phyloP scores from a whole-genome alignment of 2,329 filamentous ascomycete species.

The Trichoderma sp. region DNA sequence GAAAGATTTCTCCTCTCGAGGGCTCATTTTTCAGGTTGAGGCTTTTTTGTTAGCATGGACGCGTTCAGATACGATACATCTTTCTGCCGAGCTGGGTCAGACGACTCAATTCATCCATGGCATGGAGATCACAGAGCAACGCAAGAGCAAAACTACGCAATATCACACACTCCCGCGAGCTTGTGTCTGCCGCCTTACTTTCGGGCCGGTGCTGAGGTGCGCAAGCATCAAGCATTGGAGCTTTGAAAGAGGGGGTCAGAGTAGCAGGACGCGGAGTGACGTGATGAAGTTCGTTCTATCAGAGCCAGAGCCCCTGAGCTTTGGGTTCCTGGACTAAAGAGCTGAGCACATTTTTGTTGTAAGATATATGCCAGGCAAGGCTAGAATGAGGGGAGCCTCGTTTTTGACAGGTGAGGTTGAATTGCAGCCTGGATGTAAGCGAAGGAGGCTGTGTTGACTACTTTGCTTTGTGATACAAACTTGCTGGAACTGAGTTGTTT shows the following conservation, averaged over 20 bases:
- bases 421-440: neutral
- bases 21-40: neutral
- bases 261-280: conserved; percentile 25
- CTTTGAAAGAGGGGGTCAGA: neutral
- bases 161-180: neutral
- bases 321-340: conserved; percentile 65
- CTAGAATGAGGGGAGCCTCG: neutral
- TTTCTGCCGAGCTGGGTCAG: conserved; percentile 44
- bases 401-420: neutral
- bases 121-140: conserved; percentile 61
- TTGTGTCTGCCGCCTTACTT: neutral
- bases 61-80: conserved; percentile 69
- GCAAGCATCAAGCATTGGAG: conserved; percentile 34
- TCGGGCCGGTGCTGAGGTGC: conserved; percentile 30
- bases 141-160: conserved; percentile 52
- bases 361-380: neutral
- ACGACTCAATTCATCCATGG: conserved; percentile 41
- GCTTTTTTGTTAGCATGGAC: conserved; percentile 25
- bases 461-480: neutral
- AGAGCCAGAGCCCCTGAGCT: conserved; percentile 60
- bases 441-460: conserved; percentile 14
- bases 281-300: conserved; percentile 56
- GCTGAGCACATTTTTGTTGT: no score
- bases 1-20: conserved; percentile 29
- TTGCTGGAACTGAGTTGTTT: conserved; percentile 16